These are phyloP conservation scores for Sphagnum magellanicum DNA, from an alignment of 228 moss, liverwort and hornwort genomes.

Conservation along the genomic window DNA sequence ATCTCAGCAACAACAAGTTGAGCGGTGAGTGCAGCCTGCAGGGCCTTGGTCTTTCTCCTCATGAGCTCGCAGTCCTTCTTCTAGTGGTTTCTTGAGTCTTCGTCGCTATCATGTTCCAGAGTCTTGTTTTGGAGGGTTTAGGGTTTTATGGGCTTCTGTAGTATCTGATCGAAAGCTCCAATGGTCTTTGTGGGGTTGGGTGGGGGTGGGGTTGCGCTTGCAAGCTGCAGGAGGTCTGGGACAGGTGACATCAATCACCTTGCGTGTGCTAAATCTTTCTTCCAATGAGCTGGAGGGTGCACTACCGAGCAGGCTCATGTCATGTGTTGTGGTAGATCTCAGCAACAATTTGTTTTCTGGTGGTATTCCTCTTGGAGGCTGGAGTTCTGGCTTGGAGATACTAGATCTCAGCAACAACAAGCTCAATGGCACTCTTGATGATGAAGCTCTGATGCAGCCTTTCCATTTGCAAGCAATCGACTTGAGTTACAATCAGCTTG, in stretches of 20 bases:
- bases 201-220: too few species aligned
- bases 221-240: constrained; percentile 42
- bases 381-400: constrained; percentile 47
- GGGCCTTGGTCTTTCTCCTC: too few species aligned
- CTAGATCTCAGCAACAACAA: constrained; percentile 71
- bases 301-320: constrained; percentile 47
- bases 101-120: too few species aligned
- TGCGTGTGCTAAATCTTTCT: constrained; percentile 53
- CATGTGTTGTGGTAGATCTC: constrained; percentile 59
- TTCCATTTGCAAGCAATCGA: constrained; percentile 45
- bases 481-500: constrained; percentile 68
- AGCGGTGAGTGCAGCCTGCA: constrained; percentile 19
- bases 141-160: too few species aligned
- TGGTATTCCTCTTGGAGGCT: constrained; percentile 41
- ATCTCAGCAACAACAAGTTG: constrained; percentile 68
- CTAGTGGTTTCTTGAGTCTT: too few species aligned
- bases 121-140: too few species aligned
- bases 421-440: constrained; percentile 45
- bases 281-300: constrained; percentile 54
- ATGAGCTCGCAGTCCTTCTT: too few species aligned
- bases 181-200: too few species aligned
- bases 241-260: constrained; percentile 41
- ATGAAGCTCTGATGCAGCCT: constrained; percentile 30
- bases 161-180: too few species aligned
- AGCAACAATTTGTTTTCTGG: constrained; percentile 66